Evolutionary conservation across 2,329 filamentous ascomycete species (phyloP), one percentile per base, ranked within the genome.

Genomic region (Aaosphaeria arxii): DNA sequence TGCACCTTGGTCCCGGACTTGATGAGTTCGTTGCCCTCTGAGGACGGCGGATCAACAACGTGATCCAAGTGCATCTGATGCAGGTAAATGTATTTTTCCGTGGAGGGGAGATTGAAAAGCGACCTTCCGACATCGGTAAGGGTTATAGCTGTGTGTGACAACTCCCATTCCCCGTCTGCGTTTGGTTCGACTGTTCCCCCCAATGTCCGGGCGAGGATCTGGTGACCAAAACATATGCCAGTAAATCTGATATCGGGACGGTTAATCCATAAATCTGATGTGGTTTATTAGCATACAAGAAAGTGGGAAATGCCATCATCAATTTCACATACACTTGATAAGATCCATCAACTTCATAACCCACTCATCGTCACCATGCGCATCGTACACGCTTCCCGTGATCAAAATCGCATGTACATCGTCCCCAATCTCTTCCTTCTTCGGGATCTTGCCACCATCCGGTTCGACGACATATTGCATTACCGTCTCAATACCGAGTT

Each of bases 401-500:
- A 77, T 74, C 7, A 77, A 53, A 1, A 77, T 71, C 0, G 73
- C 74, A 47, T 73, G 64, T 17, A 74, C 64, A 7, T 70, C 64
- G 4, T 69, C 57, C 1, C 74, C 68, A 3, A 83, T 76, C 5
- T 81, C 78, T 3, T 74, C 66, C 1, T 68, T 63, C 4, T 65
- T 68, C 0, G 79, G 78, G 13, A 82, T 73, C 7, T 70, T 47
- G 9, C 63, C 63, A 5, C 63, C 63, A 5, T 63, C 53, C 7
- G 58, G 60, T 41, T 67, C 63, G 66, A 84, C 78, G 5, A 84
- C 74, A 54, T 79, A 83, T 35, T 77, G 69, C 59, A 79, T 78
- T 28, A 77, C 73, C 1, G 79, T 81, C 57, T 82, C 76, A 29
- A 84, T 73, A 5, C 74, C 76, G 0, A 84, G 66, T 0, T 75